Evolutionary conservation across 2,329 filamentous ascomycete species (phyloP).

Genomic region (Phyllosticta citrichinensis): DNA sequence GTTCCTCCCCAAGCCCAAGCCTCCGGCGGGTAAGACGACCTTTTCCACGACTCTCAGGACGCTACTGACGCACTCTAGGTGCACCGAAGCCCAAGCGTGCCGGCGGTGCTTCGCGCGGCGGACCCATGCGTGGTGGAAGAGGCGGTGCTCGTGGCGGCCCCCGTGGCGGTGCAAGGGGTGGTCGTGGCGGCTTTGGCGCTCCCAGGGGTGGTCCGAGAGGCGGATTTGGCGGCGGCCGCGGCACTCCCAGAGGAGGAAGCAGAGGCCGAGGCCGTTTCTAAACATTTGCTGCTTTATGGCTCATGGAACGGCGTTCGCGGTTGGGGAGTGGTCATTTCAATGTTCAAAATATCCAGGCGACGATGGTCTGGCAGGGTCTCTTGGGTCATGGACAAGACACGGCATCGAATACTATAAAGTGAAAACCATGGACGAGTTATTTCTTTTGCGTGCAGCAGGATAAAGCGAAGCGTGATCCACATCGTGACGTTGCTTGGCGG

Average conservation of each 20-base stretch:
- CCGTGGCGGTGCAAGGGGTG: constrained; percentile 34
- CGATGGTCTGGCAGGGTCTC: constrained; percentile 5
- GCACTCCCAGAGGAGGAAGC: constrained; percentile 15
- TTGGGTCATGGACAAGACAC: neutral
- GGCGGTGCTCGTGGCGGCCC: constrained; percentile 44
- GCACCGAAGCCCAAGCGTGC: constrained; percentile 60
- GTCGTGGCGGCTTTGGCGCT: constrained; percentile 31
- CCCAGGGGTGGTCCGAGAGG: constrained; percentile 40
- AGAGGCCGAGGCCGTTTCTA: constrained; percentile 13
- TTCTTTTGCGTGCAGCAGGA: neutral
- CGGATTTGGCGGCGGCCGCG: constrained; percentile 40
- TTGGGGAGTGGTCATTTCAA: constrained; percentile 9
- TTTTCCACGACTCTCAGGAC: constrained; percentile 3
- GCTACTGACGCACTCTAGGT: constrained; percentile 35
- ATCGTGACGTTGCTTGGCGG: constrained; percentile 3
- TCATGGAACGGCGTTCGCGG: constrained; percentile 14
- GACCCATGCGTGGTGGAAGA: constrained; percentile 27
- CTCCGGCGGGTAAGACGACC: constrained; percentile 39
- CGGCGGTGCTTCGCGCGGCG: constrained; percentile 48
- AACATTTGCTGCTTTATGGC: constrained; percentile 15
- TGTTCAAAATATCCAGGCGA: constrained; percentile 9
- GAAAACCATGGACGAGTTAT: neutral
- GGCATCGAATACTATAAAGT: neutral
- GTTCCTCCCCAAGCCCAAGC: constrained; percentile 92
- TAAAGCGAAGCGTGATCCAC: constrained; percentile 3